A percentile compares a stretch with the other conserved stretches of the same genome.
Evolutionary conservation across 371 early-diverging fungal genomes (phyloP).

Genomic region (Rhizomucor pusillus): DNA sequence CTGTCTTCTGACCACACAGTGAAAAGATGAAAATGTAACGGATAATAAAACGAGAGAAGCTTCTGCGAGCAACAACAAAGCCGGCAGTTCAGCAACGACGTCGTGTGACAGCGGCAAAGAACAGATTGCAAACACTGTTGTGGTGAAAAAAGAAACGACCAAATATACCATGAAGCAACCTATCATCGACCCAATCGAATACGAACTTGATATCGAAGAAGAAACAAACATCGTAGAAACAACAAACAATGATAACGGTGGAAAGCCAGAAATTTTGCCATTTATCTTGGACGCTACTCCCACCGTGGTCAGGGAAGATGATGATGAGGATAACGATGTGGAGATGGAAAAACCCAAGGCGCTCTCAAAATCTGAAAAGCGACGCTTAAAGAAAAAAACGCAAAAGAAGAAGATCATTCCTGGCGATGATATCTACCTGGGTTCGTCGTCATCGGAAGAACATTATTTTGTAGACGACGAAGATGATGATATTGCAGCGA

Average conservation of each 20-base stretch:
- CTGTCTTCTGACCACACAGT: no score
- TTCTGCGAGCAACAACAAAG: background rate
- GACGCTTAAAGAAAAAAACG: background rate
- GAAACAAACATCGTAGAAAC: no score
- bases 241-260: no score
- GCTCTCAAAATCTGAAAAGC: conserved; percentile 3
- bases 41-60: background rate
- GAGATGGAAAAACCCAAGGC: background rate
- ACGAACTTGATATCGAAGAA: no score
- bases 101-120: no score
- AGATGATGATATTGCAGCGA: conserved; percentile 28
- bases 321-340: background rate
- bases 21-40: background rate
- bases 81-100: no score
- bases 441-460: conserved; percentile 4
- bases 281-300: conserved; percentile 11
- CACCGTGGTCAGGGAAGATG: background rate
- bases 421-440: conserved; percentile 20
- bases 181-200: no score
- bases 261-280: background rate
- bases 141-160: no score
- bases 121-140: background rate
- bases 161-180: no score
- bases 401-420: conserved; percentile 16
- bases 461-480: conserved; percentile 20